A percentile compares a stretch with the other conserved stretches of the same genome.
Conservation (phyloP, 148 eudicot genomes). For the Persicaria tinctoria region DNA sequence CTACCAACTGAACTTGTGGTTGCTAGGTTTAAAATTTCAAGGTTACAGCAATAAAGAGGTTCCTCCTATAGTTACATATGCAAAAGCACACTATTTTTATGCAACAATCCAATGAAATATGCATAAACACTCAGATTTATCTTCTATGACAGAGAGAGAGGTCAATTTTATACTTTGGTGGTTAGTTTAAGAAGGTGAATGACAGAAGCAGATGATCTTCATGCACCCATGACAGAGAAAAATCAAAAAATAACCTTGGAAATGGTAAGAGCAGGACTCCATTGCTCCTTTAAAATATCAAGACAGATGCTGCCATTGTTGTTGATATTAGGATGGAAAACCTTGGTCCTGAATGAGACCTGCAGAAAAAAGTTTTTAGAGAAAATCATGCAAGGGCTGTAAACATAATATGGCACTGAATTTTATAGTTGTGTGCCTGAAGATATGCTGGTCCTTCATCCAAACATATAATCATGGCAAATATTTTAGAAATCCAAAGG, state of each 20-base stretch:
- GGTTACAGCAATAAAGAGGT: no score
- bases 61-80: no score
- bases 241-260: constrained; percentile 27
- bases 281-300: constrained; percentile 56
- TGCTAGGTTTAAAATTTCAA: no score
- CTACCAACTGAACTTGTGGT: no score
- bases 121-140: neutral
- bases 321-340: constrained; percentile 51
- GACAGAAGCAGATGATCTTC: neutral
- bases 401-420: neutral
- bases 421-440: neutral
- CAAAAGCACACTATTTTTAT: no score
- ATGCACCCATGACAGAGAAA: constrained; percentile 5
- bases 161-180: neutral
- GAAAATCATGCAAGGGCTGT: neutral
- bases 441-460: neutral
- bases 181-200: neutral
- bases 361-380: neutral
- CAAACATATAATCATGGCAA: neutral
- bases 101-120: no score
- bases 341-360: constrained; percentile 42
- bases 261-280: constrained; percentile 61
- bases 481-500: neutral
- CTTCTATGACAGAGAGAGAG: neutral
- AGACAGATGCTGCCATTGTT: constrained; percentile 56